Conservation (phyloP, 2,329 filamentous ascomycete genomes). For the Berkeleyomyces basicola region DNA sequence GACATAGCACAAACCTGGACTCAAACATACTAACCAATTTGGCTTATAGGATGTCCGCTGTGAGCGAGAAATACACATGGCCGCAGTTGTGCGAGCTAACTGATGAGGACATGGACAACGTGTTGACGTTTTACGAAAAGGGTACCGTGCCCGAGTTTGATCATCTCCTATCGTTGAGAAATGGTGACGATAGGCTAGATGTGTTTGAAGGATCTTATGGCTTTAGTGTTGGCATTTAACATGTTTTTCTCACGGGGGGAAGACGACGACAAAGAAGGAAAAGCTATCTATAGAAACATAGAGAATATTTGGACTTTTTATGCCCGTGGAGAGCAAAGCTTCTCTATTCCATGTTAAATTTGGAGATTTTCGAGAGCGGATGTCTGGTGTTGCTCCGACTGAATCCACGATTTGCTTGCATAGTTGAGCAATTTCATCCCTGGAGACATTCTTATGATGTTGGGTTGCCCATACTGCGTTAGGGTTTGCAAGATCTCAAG, state of each 20-base stretch:
- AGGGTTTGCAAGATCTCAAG: no score
- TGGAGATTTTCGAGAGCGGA: no score
- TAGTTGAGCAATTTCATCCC: no score
- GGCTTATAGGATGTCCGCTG: slow-evolving; percentile 62
- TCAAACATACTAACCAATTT: slow-evolving; percentile 10
- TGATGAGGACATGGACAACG: slow-evolving; percentile 66
- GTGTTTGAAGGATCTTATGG: slow-evolving; percentile 44
- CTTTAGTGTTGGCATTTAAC: slow-evolving; percentile 32
- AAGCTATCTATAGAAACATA: no score
- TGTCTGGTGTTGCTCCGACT: no score
- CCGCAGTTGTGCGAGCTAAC: slow-evolving; percentile 71
- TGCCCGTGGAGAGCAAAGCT: no score
- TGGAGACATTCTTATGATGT: no score
- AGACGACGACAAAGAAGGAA: no score
- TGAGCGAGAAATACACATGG: slow-evolving; percentile 74
- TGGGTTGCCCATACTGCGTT: no score
- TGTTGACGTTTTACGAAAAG: slow-evolving; percentile 57
- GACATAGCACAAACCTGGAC: neutral
- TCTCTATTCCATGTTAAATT: no score
- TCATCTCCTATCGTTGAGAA: slow-evolving; percentile 37
- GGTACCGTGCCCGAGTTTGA: slow-evolving; percentile 39
- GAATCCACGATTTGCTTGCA: no score
- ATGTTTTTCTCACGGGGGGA: neutral
- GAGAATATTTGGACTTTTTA: no score
- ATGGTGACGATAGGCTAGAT: slow-evolving; percentile 30